Conservation (phyloP, 2,329 filamentous ascomycete species). For the Exophiala alcalophila region DNA sequence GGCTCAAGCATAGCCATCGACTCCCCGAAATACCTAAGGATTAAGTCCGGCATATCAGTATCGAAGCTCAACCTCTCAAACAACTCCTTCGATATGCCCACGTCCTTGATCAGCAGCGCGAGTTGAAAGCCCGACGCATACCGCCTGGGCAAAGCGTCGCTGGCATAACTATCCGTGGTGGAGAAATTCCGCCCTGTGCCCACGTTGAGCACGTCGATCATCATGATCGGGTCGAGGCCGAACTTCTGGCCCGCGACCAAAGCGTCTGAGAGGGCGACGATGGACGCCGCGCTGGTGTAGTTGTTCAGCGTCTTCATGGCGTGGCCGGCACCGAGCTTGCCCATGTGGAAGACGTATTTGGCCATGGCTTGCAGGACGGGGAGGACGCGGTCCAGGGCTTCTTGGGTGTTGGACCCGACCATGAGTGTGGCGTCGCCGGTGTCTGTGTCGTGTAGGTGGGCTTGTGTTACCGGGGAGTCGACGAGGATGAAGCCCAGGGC, state of each 20-base stretch:
- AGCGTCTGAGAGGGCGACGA: slow-evolving; percentile 24
- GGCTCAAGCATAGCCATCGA: slow-evolving; percentile 14
- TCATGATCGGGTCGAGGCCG: slow-evolving; percentile 30
- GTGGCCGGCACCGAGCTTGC: slow-evolving; percentile 23
- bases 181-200: slow-evolving; percentile 40
- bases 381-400: slow-evolving; percentile 20
- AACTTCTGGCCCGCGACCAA: slow-evolving; percentile 27
- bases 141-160: slow-evolving; percentile 24
- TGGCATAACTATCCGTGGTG: slow-evolving; percentile 33
- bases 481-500: slow-evolving; percentile 19
- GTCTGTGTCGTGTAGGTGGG: slow-evolving; percentile 26
- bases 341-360: slow-evolving; percentile 28
- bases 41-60: slow-evolving; percentile 24
- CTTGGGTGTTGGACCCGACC: slow-evolving; percentile 23
- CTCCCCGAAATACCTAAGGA: slow-evolving; percentile 29
- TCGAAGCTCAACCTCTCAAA: slow-evolving; percentile 19
- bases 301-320: slow-evolving; percentile 30
- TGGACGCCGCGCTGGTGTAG: slow-evolving; percentile 26
- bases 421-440: slow-evolving; percentile 28
- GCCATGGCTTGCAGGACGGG: slow-evolving; percentile 27
- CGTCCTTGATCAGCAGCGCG: slow-evolving; percentile 26
- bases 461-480: slow-evolving; percentile 27
- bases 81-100: slow-evolving; percentile 28
- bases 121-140: slow-evolving; percentile 27
- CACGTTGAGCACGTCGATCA: slow-evolving; percentile 44